These are phyloP conservation scores for Elsinoe australis DNA, from an alignment of 2,329 filamentous ascomycete genomes.

Conservation along the genomic window DNA sequence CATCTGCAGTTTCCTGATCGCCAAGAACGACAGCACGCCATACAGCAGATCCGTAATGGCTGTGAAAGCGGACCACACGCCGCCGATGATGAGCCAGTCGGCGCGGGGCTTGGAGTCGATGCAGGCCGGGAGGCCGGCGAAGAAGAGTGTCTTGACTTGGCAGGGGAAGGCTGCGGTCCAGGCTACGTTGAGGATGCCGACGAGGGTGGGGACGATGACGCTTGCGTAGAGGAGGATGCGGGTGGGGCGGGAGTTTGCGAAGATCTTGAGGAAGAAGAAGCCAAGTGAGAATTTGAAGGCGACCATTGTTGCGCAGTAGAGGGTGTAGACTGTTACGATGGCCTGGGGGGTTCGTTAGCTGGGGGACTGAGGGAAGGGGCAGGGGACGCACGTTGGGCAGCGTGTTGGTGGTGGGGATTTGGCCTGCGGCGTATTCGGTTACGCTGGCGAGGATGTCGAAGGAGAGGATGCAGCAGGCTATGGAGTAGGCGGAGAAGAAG, in stretches of 20 bases:
- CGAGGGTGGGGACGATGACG: constrained; percentile 1
- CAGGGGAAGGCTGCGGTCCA: constrained; percentile 8
- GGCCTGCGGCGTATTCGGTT: not conserved
- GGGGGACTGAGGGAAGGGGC: not conserved
- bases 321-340: constrained; percentile 6
- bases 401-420: constrained; percentile 3
- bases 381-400: not conserved
- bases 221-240: constrained; percentile 4
- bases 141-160: constrained; percentile 5
- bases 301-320: not conserved
- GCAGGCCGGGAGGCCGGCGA: constrained; percentile 3
- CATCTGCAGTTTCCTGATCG: constrained; percentile 9
- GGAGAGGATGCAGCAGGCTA: constrained; percentile 4
- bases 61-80: not conserved
- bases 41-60: constrained; percentile 13
- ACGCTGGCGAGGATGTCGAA: not conserved
- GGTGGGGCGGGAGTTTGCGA: not conserved
- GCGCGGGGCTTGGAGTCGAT: not conserved
- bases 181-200: constrained; percentile 10
- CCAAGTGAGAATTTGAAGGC: constrained; percentile 13
- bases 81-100: constrained; percentile 8
- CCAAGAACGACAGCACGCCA: constrained; percentile 4
- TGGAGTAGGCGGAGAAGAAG: constrained; percentile 4
- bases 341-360: not conserved
- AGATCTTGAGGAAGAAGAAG: constrained; percentile 13